Conservation (phyloP, 441 rosid species). For the Adansonia gregorii region DNA sequence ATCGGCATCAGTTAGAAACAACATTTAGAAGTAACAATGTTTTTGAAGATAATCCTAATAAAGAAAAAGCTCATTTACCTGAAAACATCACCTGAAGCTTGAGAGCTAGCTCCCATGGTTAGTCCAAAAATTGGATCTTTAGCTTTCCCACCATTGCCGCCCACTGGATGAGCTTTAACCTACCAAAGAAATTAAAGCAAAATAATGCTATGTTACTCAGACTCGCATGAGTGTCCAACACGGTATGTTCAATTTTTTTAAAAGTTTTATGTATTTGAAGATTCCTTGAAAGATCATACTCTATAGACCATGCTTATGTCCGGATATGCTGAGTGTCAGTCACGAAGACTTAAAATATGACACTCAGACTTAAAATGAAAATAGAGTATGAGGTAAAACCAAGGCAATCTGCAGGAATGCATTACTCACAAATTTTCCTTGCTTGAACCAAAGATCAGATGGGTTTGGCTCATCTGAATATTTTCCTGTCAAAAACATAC, state of each 20-base stretch:
- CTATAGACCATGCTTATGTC: too few relatives aligned
- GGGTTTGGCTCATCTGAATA: conserved; percentile 77
- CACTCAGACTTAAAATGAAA: too few relatives aligned
- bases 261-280: too few relatives aligned
- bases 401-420: neutral
- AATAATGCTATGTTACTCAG: neutral
- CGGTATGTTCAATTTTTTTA: too few relatives aligned
- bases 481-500: conserved; percentile 56
- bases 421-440: conserved; percentile 71
- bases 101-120: conserved; percentile 79
- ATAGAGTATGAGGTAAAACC: neutral
- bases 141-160: conserved; percentile 70
- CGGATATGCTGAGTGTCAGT: too few relatives aligned
- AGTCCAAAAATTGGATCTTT: conserved; percentile 91
- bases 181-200: conserved; percentile 24
- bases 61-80: conserved; percentile 42
- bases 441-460: conserved; percentile 86
- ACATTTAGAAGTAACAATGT: neutral
- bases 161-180: conserved; percentile 82
- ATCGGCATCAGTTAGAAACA: neutral
- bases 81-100: conserved; percentile 73
- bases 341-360: too few relatives aligned
- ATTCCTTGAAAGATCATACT: too few relatives aligned
- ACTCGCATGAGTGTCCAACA: too few relatives aligned
- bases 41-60: neutral